phyloP scores from a whole-genome alignment of 2,329 filamentous ascomycete genomes.

The Penicillium sp. region DNA sequence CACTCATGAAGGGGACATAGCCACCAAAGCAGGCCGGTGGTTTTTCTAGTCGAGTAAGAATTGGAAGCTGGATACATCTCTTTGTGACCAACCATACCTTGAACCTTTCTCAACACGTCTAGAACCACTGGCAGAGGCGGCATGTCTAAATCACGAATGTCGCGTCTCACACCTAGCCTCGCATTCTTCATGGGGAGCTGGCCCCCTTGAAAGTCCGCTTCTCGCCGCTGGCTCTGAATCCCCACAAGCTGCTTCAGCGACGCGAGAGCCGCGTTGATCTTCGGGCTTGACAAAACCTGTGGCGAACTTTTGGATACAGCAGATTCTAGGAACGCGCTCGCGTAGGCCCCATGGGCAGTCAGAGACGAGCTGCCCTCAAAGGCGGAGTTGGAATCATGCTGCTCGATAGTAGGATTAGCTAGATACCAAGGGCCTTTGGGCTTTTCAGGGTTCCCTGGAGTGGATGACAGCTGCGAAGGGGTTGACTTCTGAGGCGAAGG shows the following conservation, averaged over 20 bases:
- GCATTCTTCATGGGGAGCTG: constrained; percentile 26
- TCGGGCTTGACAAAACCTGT: constrained; percentile 33
- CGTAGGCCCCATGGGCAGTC: constrained; percentile 48
- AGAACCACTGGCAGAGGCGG: constrained; percentile 36
- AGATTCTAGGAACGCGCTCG: constrained; percentile 42
- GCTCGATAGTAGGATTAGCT: constrained; percentile 24
- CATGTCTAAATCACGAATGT: constrained; percentile 35
- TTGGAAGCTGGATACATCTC: not conserved
- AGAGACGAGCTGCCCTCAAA: constrained; percentile 53
- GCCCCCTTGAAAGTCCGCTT: constrained; percentile 23
- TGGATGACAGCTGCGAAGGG: constrained; percentile 3
- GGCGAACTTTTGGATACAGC: constrained; percentile 36
- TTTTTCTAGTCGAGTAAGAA: constrained; percentile 15
- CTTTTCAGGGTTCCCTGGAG: not conserved
- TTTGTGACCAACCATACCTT: constrained; percentile 24
- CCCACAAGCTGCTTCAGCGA: constrained; percentile 39
- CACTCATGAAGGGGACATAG: constrained; percentile 33
- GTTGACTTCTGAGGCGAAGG: constrained; percentile 6
- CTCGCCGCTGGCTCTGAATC: constrained; percentile 30
- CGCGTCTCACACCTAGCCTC: constrained; percentile 18
- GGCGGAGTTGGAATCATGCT: constrained; percentile 24
- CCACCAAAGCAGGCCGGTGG: constrained; percentile 22
- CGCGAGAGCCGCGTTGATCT: constrained; percentile 38
- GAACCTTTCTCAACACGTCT: constrained; percentile 29
- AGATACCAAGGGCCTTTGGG: constrained; percentile 15